Base-by-base conservation (phyloP, 345 rosid genomes). In the Corchorus capsularis region DNA sequence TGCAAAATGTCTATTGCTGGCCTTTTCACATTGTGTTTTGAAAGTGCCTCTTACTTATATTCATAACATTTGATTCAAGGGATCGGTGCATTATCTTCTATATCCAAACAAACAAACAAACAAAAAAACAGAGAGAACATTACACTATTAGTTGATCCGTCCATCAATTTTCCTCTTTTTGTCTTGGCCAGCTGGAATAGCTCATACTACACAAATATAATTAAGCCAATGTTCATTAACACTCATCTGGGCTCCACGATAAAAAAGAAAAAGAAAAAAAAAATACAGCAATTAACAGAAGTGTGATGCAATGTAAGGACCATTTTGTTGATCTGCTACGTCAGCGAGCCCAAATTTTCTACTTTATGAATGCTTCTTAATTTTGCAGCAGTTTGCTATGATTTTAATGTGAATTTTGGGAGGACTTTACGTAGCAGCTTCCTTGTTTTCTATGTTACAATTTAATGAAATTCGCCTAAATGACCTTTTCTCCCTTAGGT, bases 181-280 rank as follows among this genome's bases (percentile, higher is more conserved):
- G 64, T 60, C 64, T 27, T 10, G 64, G 64, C 39, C 64, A 27
- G 64, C 64, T 59, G 35, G 63, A 8, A 59, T 39, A 59, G 6
- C 16, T 59, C 63, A 22, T 20, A 3, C 61, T n/a, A 56, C 6
- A 39, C 43, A 39, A 39, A 56, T 27, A 56, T n/a, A 56, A 56
- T 15, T 5, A 16, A 27, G 27, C 6, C 32, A 56, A 20, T 27
- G 7, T 61, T 39, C 43, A 39, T 61, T 61, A 32, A 55, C 17
- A n/a, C 11, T 55, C n/a, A 3, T 16, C n/a, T 55, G 57, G 22
- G n/a, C 57, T 54, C 10, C 57, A 54, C 20, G 22, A 54, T 10
- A 54, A 54, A 52, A 14, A 52, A 15, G 6, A 0, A 54, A 54
- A 27, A 27, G 27, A 27, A 27, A 0, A 53, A 0, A 53, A 16